phyloP scores from a whole-genome alignment of 805 yeast genomes.

The Dipodascopsis uninucleata region DNA sequence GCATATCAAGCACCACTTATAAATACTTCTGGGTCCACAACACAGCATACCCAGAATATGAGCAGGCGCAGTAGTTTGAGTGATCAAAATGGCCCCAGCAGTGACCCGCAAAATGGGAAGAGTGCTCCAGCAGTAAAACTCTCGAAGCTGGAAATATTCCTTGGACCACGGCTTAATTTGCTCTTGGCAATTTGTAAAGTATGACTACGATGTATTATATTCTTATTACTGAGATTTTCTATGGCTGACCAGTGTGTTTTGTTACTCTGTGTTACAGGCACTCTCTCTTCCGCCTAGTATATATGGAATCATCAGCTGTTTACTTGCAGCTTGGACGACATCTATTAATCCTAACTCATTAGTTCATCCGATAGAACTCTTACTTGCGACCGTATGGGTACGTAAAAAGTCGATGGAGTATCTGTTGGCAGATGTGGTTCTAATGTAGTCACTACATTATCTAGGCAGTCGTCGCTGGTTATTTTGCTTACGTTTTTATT shows the following conservation, averaged over 20 bases:
- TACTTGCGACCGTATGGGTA: constrained; percentile 74
- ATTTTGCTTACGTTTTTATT: constrained; percentile 73
- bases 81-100: constrained; percentile 15
- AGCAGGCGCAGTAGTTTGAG: constrained; percentile 11
- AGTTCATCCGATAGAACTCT: constrained; percentile 72
- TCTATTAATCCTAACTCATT: constrained; percentile 33
- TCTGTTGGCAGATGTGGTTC: background rate
- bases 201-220: too few relatives aligned
- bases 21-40: too few relatives aligned
- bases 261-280: constrained; percentile 39
- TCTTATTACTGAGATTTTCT: background rate
- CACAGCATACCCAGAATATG: too few relatives aligned
- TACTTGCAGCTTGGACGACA: constrained; percentile 36
- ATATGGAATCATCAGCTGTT: constrained; percentile 43
- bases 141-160: background rate
- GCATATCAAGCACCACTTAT: too few relatives aligned
- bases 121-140: background rate
- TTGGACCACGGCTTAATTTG: background rate
- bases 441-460: background rate
- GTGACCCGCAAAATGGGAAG: constrained; percentile 14
- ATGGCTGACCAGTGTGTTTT: background rate
- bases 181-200: background rate
- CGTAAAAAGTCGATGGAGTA: too few relatives aligned
- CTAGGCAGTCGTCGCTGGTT: constrained; percentile 79
- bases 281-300: constrained; percentile 68